These are phyloP conservation scores for Candida smagusa DNA, from an alignment of 1,139 yeast genomes.

Conservation along the genomic window DNA sequence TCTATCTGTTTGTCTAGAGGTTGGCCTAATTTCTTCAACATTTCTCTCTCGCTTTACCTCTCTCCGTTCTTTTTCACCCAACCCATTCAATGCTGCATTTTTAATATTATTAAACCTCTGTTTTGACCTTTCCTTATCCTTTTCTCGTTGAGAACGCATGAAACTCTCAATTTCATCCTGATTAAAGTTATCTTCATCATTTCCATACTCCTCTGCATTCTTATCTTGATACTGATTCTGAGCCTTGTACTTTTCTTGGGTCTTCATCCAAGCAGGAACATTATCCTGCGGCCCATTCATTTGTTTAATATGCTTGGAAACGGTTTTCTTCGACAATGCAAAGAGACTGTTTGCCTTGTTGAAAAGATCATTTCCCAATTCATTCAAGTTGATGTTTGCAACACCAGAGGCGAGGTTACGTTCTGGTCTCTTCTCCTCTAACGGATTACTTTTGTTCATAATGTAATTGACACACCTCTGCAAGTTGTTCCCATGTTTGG, in stretches of 20 bases:
- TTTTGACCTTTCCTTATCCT: constrained; percentile 34
- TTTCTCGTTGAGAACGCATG: constrained; percentile 37
- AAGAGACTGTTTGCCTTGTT: constrained; percentile 62
- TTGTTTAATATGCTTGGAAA: constrained; percentile 54
- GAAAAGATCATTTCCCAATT: constrained; percentile 60
- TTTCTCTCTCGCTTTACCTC: no score
- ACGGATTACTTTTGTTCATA: constrained; percentile 37
- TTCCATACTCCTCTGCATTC: constrained; percentile 26
- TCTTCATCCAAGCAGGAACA: constrained; percentile 79
- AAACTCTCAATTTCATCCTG: constrained; percentile 38
- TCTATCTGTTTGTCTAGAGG: no score
- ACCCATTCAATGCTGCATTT: neutral
- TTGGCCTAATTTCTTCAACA: no score
- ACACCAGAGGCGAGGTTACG: neutral
- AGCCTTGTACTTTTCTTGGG: constrained; percentile 48
- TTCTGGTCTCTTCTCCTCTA: constrained; percentile 1
- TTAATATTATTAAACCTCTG: constrained; percentile 15
- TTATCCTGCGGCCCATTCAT: constrained; percentile 28
- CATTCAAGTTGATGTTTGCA: constrained; percentile 33
- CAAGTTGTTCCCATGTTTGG: constrained; percentile 54
- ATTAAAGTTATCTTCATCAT: constrained; percentile 44
- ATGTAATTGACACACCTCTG: constrained; percentile 66
- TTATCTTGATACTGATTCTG: constrained; percentile 30
- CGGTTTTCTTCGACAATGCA: constrained; percentile 57
- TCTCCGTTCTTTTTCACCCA: no score